These are phyloP conservation scores for Speleostelium caveatum DNA, from an alignment of 78 protist species.

Conservation along the genomic window DNA sequence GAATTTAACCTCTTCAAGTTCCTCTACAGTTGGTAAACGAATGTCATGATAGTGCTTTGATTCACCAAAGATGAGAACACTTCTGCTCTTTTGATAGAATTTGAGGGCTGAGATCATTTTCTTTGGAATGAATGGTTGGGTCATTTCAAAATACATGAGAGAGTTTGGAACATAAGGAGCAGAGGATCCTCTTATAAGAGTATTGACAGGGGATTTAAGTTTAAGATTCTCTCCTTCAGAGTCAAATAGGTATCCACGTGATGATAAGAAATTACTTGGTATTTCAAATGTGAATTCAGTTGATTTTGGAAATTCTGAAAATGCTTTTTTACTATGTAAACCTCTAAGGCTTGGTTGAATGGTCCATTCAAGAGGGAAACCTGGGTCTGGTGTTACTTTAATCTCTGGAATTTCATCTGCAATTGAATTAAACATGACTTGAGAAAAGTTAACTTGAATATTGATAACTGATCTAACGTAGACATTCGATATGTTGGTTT, in stretches of 20 bases:
- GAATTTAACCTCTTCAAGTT: not conserved
- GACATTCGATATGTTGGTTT: not conserved
- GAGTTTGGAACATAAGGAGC: not conserved
- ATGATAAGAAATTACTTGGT: conserved; percentile 28
- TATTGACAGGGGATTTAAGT: not conserved
- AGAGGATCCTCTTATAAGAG: not conserved
- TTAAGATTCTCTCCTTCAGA: not conserved
- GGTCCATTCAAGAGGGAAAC: conserved; percentile 27
- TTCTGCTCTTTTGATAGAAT: not conserved
- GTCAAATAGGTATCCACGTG: conserved; percentile 26
- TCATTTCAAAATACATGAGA: conserved; percentile 10
- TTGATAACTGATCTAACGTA: not conserved
- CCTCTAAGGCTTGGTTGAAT: not conserved
- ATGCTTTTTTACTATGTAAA: not conserved
- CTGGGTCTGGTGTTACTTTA: conserved; percentile 46
- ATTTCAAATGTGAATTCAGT: conserved; percentile 26
- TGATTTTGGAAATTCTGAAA: not conserved
- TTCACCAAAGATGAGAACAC: not conserved
- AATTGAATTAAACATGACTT: not conserved
- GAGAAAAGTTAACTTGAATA: not conserved
- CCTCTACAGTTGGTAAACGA: conserved; percentile 64
- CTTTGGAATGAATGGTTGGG: conserved; percentile 41
- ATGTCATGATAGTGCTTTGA: not conserved
- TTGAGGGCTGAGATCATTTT: not conserved
- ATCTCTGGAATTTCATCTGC: not conserved